phyloP scores from a whole-genome alignment of 2,329 filamentous ascomycete genomes.

The Paracoccidioides brasiliensis region DNA sequence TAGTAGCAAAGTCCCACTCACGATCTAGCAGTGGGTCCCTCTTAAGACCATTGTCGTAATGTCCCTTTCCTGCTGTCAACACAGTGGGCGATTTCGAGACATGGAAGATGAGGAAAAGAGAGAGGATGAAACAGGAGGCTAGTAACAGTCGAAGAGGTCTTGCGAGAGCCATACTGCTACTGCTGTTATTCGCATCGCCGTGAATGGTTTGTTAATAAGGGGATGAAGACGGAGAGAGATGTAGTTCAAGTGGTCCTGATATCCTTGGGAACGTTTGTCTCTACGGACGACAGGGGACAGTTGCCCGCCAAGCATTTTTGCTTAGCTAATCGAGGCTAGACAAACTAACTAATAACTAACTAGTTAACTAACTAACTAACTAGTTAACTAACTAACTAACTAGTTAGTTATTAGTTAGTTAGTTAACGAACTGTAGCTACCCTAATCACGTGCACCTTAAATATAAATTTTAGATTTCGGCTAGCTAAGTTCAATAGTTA shows the following conservation, averaged over 20 bases:
- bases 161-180: slow-evolving; percentile 60
- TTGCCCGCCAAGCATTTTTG: no score
- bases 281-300: no score
- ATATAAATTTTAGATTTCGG: no score
- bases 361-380: no score
- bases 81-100: slow-evolving; percentile 47
- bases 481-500: no score
- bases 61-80: slow-evolving; percentile 20
- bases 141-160: slow-evolving; percentile 71
- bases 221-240: neutral
- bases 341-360: no score
- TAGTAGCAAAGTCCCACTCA: slow-evolving; percentile 36
- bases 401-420: no score
- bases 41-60: slow-evolving; percentile 47
- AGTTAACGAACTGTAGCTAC: no score
- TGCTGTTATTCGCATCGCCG: slow-evolving; percentile 13
- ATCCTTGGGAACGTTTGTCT: no score
- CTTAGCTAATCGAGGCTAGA: no score
- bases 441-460: no score
- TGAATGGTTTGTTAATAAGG: neutral
- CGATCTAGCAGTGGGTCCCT: slow-evolving; percentile 78
- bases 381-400: no score
- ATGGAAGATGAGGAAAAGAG: slow-evolving; percentile 67
- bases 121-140: slow-evolving; percentile 56
- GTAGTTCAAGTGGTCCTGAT: neutral